Conservation (phyloP, 176 grass and related monocot species). For the Juncus effusus region DNA sequence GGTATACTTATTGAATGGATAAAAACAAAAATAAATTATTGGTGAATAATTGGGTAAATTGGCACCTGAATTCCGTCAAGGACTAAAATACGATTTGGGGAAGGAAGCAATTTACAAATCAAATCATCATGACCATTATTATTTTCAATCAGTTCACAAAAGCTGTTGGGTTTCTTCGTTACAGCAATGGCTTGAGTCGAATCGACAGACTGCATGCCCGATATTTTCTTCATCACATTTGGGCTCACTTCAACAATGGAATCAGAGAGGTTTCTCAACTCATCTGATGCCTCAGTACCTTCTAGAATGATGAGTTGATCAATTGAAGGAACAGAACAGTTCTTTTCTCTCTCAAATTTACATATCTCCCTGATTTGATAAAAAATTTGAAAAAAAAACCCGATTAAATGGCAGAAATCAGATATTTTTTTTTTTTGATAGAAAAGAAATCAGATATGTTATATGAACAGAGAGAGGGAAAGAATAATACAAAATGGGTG, state of each 20-base stretch:
- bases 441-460: not conserved
- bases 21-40: not conserved
- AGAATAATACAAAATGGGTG: conserved; percentile 52
- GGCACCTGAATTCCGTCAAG: conserved; percentile 94
- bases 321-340: conserved; percentile 24
- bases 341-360: conserved; percentile 36
- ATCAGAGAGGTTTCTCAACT: conserved; percentile 29
- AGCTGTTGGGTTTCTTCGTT: conserved; percentile 67
- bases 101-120: conserved; percentile 38
- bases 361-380: conserved; percentile 57
- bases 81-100: conserved; percentile 61
- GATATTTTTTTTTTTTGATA: too few relatives aligned
- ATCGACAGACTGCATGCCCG: conserved; percentile 77
- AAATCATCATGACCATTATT: conserved; percentile 14
- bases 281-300: conserved; percentile 31
- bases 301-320: conserved; percentile 65
- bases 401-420: too few relatives aligned
- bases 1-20: conserved; percentile 9
- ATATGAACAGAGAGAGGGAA: not conserved
- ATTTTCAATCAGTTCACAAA: conserved; percentile 29
- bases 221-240: conserved; percentile 78
- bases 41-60: not conserved
- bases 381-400: too few relatives aligned
- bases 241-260: conserved; percentile 45
- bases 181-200: conserved; percentile 76